phyloP scores from a whole-genome alignment of 2,329 filamentous ascomycete genomes.

The Trichoderma aggressivum region DNA sequence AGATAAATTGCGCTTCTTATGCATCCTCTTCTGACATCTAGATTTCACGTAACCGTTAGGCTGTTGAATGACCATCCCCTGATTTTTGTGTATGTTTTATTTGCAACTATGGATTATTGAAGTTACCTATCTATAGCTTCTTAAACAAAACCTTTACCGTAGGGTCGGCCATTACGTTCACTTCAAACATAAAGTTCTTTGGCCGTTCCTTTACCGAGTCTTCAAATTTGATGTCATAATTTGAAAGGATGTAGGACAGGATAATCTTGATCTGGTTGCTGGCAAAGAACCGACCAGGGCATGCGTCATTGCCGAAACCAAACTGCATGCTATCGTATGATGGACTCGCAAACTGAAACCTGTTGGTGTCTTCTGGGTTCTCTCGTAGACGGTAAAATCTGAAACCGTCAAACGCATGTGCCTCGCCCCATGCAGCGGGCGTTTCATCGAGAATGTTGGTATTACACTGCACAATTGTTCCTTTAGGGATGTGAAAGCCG shows the following conservation, averaged over 20 bases:
- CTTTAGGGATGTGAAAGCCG: constrained; percentile 41
- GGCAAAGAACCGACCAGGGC: constrained; percentile 52
- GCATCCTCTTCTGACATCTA: neutral
- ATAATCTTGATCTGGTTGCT: constrained; percentile 51
- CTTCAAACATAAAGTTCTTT: neutral
- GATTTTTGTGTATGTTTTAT: neutral
- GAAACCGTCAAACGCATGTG: constrained; percentile 44
- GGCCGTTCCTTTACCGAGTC: neutral
- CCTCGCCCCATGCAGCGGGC: constrained; percentile 13
- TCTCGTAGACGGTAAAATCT: constrained; percentile 42
- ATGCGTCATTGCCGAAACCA: constrained; percentile 52
- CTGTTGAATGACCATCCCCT: neutral
- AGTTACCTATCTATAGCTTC: neutral
- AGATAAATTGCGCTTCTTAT: neutral
- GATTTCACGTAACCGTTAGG: neutral
- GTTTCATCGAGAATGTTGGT: neutral
- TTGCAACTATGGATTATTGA: neutral
- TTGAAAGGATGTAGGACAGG: constrained; percentile 44
- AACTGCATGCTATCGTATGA: constrained; percentile 46
- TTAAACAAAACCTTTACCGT: neutral
- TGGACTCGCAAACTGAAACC: constrained; percentile 47
- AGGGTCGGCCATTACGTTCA: neutral
- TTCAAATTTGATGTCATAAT: constrained; percentile 46
- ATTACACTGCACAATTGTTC: constrained; percentile 35
- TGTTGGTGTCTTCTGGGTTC: constrained; percentile 29